phyloP scores from a whole-genome alignment of 148 eudicot genomes.

The Rhododendron kiyosumense region DNA sequence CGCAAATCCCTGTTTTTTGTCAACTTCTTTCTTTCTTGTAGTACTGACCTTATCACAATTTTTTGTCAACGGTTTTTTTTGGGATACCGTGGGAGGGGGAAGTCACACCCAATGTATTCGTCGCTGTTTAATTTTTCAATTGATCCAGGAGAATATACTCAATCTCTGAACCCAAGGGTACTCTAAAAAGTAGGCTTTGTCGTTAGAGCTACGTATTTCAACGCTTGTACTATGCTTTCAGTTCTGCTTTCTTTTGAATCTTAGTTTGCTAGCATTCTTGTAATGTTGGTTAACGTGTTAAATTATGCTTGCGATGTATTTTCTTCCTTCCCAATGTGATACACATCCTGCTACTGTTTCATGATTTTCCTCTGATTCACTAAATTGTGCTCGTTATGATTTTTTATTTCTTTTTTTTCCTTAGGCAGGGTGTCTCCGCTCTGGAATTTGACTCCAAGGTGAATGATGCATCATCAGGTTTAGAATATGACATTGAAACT shows the following conservation, averaged over 20 bases:
- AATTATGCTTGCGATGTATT: not conserved
- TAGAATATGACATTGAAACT: constrained; percentile 2
- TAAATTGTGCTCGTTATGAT: not conserved
- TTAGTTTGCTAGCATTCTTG: not conserved
- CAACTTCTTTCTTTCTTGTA: not conserved
- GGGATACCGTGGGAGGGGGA: not conserved
- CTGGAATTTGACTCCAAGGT: constrained; percentile 86
- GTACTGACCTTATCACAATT: not conserved
- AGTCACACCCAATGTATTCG: not conserved
- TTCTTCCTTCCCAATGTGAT: not conserved
- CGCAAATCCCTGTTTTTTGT: not conserved
- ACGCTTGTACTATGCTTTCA: not conserved
- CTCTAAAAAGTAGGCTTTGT: not conserved
- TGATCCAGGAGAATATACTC: not conserved
- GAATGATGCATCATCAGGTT: constrained; percentile 7
- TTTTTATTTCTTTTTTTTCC: constrained; percentile 1
- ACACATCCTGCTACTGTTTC: not conserved
- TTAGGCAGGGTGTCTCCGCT: constrained; percentile 64
- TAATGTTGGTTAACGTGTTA: not conserved
- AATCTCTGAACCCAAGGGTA: not conserved
- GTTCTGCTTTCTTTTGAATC: not conserved
- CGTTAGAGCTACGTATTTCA: not conserved
- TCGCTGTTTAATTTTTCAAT: not conserved
- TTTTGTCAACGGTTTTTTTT: not conserved
- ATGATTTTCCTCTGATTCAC: not conserved